These are phyloP conservation scores for Herpotrichia juniperi DNA, from an alignment of 2,329 filamentous ascomycete genomes.

Conservation along the genomic window DNA sequence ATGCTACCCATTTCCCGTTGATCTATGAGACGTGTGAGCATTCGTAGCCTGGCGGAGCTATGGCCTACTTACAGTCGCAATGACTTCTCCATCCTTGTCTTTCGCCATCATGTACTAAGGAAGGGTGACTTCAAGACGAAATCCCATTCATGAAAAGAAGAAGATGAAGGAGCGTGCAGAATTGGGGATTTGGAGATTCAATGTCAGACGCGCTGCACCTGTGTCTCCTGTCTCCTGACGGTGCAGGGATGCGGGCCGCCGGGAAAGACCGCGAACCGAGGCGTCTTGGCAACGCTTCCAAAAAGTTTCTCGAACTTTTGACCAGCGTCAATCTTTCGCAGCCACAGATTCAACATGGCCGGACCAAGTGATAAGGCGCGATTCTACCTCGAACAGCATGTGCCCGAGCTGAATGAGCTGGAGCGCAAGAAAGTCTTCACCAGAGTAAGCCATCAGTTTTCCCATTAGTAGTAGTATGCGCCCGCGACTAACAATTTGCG, in stretches of 20 bases:
- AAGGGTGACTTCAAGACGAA: slow-evolving; percentile 8
- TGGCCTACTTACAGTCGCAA: slow-evolving; percentile 58
- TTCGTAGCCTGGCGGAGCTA: slow-evolving; percentile 11
- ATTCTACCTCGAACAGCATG: slow-evolving; percentile 90
- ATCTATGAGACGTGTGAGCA: slow-evolving; percentile 57
- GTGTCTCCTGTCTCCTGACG: slow-evolving; percentile 34
- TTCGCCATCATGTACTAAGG: slow-evolving; percentile 59
- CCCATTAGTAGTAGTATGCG: not conserved
- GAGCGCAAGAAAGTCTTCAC: slow-evolving; percentile 91
- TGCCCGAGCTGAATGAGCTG: slow-evolving; percentile 90
- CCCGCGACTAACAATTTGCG: slow-evolving; percentile 9
- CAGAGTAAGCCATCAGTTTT: slow-evolving; percentile 59
- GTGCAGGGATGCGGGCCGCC: slow-evolving; percentile 7
- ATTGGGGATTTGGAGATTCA: slow-evolving; percentile 16
- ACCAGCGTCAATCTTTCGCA: slow-evolving; percentile 11
- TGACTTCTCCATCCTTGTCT: slow-evolving; percentile 66
- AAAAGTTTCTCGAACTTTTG: slow-evolving; percentile 23
- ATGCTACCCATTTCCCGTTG: slow-evolving; percentile 89
- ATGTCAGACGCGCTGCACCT: slow-evolving; percentile 19
- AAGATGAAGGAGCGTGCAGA: slow-evolving; percentile 37
- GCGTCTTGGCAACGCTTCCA: slow-evolving; percentile 11
- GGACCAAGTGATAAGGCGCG: slow-evolving; percentile 91
- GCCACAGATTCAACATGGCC: slow-evolving; percentile 63
- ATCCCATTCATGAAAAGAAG: slow-evolving; percentile 24
- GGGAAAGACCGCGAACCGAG: slow-evolving; percentile 4